phyloP scores from a whole-genome alignment of 768 basidiomycete genomes.

The Panaeolus cyanescens region DNA sequence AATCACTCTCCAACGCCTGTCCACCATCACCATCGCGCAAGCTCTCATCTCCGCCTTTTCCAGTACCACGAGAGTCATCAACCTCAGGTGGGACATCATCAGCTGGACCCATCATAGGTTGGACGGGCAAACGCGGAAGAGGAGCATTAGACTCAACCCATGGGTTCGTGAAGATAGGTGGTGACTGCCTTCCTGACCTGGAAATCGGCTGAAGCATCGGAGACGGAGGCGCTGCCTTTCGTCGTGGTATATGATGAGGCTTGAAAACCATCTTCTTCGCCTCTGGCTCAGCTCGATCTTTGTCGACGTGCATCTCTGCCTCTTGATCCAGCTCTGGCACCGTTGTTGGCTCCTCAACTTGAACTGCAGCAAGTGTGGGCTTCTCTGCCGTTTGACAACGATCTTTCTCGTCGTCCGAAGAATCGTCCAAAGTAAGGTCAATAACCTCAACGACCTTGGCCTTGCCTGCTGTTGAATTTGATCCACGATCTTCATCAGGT shows the following conservation, averaged over 20 bases:
- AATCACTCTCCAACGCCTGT: not conserved
- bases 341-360: not conserved
- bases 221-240: no score
- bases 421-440: not conserved
- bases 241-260: not conserved
- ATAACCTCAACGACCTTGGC: not conserved
- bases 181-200: no score
- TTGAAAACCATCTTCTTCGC: not conserved
- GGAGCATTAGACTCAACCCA: not conserved
- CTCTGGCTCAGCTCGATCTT: not conserved
- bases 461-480: not conserved
- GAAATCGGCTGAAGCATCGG: no score
- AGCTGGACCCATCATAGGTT: no score
- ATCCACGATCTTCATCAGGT: not conserved
- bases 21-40: not conserved
- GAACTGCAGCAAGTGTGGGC: no score
- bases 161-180: not conserved
- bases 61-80: not conserved
- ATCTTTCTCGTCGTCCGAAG: not conserved
- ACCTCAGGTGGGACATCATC: not conserved
- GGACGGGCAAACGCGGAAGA: not conserved
- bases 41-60: not conserved
- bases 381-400: no score
- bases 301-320: not conserved
- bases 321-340: not conserved